Evolutionary conservation across 805 yeast genomes (phyloP).

Genomic region (Zygosaccharomyces bailii): DNA sequence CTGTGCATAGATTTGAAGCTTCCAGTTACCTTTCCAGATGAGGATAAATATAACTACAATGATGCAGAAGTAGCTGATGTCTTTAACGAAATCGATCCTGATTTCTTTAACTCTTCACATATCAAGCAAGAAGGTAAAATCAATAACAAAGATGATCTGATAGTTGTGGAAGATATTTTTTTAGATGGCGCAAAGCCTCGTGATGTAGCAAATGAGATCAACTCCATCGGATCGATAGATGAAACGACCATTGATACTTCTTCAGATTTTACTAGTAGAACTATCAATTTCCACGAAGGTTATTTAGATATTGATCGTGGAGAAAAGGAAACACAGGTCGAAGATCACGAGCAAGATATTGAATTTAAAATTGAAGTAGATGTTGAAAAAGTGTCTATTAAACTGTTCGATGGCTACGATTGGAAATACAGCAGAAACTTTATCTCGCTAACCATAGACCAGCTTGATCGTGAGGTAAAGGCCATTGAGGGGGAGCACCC

Average conservation of each 20-base stretch:
- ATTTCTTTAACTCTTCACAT: constrained; percentile 22
- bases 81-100: constrained; percentile 39
- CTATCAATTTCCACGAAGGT: constrained; percentile 16
- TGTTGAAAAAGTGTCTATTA: constrained; percentile 40
- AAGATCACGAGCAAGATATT: constrained; percentile 1
- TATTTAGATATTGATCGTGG: constrained; percentile 18
- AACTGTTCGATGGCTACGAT: constrained; percentile 85
- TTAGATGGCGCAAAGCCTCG: constrained; percentile 9
- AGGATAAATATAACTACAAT: constrained; percentile 50
- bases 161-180: constrained; percentile 20
- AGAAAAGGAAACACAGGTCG: background rate
- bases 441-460: constrained; percentile 60
- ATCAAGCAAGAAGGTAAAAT: constrained; percentile 11
- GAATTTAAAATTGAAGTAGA: constrained; percentile 29
- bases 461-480: constrained; percentile 47
- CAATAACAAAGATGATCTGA: constrained; percentile 24
- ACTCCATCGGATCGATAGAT: constrained; percentile 1
- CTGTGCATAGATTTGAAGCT: constrained; percentile 67
- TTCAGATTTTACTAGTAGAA: constrained; percentile 7
- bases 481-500: constrained; percentile 13
- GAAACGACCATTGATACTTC: constrained; percentile 8
- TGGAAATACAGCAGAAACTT: constrained; percentile 75
- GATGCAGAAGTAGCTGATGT: constrained; percentile 36
- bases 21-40: constrained; percentile 57
- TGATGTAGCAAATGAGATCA: background rate